Percentiles rank a stretch among this genome's conserved stretches.
These are phyloP conservation scores for Naganishia vaughanmartiniae DNA, from an alignment of 768 basidiomycete species.

Conservation along the genomic window DNA sequence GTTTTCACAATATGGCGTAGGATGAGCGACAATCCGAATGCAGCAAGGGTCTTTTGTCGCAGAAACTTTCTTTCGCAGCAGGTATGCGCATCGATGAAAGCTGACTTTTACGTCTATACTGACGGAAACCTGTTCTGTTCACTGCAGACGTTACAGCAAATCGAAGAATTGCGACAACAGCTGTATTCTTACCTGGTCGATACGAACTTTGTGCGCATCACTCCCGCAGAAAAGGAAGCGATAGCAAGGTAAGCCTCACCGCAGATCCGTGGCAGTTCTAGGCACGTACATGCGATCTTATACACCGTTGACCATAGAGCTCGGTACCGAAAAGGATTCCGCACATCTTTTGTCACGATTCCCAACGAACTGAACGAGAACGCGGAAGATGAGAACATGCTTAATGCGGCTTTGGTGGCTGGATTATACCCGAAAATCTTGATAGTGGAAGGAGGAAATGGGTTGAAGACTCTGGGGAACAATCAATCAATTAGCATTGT, in stretches of 20 bases:
- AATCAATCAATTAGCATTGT: slow-evolving; percentile 69
- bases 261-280: slow-evolving; percentile 5
- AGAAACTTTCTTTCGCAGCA: slow-evolving; percentile 79
- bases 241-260: slow-evolving; percentile 61
- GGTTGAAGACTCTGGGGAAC: slow-evolving; percentile 74
- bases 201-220: slow-evolving; percentile 74
- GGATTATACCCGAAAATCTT: slow-evolving; percentile 91
- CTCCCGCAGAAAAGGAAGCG: slow-evolving; percentile 64
- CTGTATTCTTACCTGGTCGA: slow-evolving; percentile 85
- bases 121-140: not conserved
- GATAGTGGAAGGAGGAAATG: slow-evolving; percentile 62
- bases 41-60: slow-evolving; percentile 73
- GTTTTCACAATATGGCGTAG: slow-evolving; percentile 84
- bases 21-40: slow-evolving; percentile 60
- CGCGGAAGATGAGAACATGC: slow-evolving; percentile 60
- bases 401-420: slow-evolving; percentile 78
- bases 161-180: slow-evolving; percentile 93
- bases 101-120: not conserved
- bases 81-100: slow-evolving; percentile 51
- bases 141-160: slow-evolving; percentile 80
- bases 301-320: slow-evolving; percentile 56
- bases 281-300: slow-evolving; percentile 5
- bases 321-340: slow-evolving; percentile 66
- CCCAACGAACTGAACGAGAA: slow-evolving; percentile 71
- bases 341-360: slow-evolving; percentile 70